Base-by-base conservation (phyloP, 2,329 filamentous ascomycete genomes). In the Hawksworthiomyces lignivorus region DNA sequence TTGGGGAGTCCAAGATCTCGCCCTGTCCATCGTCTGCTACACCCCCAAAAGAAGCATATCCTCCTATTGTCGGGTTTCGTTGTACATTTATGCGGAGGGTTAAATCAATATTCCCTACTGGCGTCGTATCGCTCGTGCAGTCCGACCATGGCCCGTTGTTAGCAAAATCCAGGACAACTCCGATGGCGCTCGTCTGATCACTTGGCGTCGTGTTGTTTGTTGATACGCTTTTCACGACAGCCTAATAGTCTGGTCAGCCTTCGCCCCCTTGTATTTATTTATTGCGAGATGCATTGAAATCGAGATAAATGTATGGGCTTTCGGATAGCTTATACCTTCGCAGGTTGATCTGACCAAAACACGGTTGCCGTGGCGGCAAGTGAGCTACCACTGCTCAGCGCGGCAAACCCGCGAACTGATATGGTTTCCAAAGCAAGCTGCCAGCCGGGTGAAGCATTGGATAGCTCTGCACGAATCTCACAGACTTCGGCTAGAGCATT, bases 1-100 rank as follows among this genome's bases (percentile, higher is more conserved):
- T 30, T 12, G 39, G 39, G 4, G 14, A 9, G 4, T 19, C 24
- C 18, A 28, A 22, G 4, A 42, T 36, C 17, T 42, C 27, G 4
- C 40, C 33, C 4, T 26, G 33, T n/a, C 40, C 40, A 18, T 42
- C 28, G 17, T 36, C 33, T 8, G 20, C 34, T 9, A 42, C 24
- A 3, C 40, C 40, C 4, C 40, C 27, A 32, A 42, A 42, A 5
- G 27, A 28, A 3, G 33, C 40, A 27, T 36, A 42, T 2, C 33
- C 34, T 3, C 21, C 21, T 3, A 21, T 20, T 26, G 27, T n/a
- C n/a, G n/a, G 7, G 14, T 36, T 36, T 10, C 17, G 8, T 21
- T 32, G 33, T 3, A 36, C 28, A 21, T 35, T 32, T 6, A 41
- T 26, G 3, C 39, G 20, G 8, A 41, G 11, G 1, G 4, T 35